Conservation (phyloP, 192 early-diverging fungal species). For the Haplosporangium gracile region DNA sequence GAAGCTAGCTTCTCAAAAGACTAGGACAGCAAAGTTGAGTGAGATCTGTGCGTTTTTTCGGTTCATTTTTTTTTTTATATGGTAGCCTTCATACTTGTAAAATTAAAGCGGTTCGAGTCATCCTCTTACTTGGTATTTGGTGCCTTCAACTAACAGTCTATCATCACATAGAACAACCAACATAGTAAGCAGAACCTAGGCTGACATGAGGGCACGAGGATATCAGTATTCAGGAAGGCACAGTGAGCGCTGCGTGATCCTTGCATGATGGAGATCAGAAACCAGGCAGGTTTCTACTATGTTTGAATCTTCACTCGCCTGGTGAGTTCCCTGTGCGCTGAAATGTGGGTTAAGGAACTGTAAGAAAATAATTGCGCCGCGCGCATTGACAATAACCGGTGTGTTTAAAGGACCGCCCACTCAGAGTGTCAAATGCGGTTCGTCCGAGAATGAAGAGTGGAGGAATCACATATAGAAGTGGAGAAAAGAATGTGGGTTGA, state of each 20-base stretch:
- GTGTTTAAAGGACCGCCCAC: background rate
- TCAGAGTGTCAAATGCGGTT: background rate
- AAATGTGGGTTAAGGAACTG: background rate
- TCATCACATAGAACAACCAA: background rate
- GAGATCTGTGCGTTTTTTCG: background rate
- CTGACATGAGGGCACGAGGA: background rate
- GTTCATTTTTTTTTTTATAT: background rate
- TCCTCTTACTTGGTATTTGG: too few species aligned
- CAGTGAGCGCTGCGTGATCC: background rate
- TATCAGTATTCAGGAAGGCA: background rate
- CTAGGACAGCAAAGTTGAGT: background rate
- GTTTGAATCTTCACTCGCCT: background rate
- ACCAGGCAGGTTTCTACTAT: background rate
- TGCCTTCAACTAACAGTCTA: too few species aligned
- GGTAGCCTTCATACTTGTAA: background rate
- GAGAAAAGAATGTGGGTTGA: background rate
- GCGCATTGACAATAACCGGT: background rate
- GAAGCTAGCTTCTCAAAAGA: background rate
- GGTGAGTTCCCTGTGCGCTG: background rate
- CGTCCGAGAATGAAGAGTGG: conserved; percentile 7
- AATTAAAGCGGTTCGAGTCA: too few species aligned
- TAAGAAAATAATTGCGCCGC: background rate
- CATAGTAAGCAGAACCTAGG: background rate
- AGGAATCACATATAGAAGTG: background rate
- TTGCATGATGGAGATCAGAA: background rate